phyloP scores from a whole-genome alignment of 2,329 filamentous ascomycete genomes.

The Penicillium sclerotiorum region DNA sequence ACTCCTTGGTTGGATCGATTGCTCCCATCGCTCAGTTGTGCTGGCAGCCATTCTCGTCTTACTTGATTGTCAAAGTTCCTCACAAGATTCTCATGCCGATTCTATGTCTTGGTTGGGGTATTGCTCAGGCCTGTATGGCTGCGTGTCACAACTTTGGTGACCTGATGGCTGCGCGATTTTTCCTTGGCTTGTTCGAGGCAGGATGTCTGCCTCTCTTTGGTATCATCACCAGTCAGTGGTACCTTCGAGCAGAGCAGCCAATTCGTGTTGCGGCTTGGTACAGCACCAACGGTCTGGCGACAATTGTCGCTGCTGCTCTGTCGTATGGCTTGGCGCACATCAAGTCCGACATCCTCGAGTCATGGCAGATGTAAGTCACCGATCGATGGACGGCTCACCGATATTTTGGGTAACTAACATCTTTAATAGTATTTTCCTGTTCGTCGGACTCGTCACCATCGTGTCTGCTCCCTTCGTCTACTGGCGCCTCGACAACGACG shows the following conservation, averaged over 20 bases:
- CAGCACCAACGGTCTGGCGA: conserved; percentile 61
- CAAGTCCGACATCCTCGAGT: conserved; percentile 42
- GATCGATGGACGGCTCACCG: background rate
- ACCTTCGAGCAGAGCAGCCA: conserved; percentile 60
- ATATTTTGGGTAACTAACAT: background rate
- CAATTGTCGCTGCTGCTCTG: conserved; percentile 58
- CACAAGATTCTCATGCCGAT: conserved; percentile 61
- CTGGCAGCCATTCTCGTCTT: conserved; percentile 63
- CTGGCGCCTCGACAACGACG: conserved; percentile 61
- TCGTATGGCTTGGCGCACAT: conserved; percentile 63
- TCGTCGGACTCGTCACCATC: conserved; percentile 64
- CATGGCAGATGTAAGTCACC: conserved; percentile 54
- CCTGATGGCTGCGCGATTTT: conserved; percentile 54
- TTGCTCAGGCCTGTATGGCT: conserved; percentile 52
- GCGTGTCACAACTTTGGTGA: conserved; percentile 50
- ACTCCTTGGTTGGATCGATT: conserved; percentile 61
- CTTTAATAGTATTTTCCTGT: conserved; percentile 57
- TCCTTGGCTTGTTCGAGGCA: conserved; percentile 57
- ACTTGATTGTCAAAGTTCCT: conserved; percentile 63
- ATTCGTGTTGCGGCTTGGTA: conserved; percentile 69
- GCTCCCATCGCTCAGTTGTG: conserved; percentile 62
- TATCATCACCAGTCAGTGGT: conserved; percentile 51
- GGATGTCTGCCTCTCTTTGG: conserved; percentile 52
- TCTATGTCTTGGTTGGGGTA: conserved; percentile 52
- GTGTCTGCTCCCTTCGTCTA: conserved; percentile 61